A percentile compares a stretch with the other conserved stretches of the same genome.
phyloP scores from a whole-genome alignment of 2,329 filamentous ascomycete species.

The Paecilomyces niveus region DNA sequence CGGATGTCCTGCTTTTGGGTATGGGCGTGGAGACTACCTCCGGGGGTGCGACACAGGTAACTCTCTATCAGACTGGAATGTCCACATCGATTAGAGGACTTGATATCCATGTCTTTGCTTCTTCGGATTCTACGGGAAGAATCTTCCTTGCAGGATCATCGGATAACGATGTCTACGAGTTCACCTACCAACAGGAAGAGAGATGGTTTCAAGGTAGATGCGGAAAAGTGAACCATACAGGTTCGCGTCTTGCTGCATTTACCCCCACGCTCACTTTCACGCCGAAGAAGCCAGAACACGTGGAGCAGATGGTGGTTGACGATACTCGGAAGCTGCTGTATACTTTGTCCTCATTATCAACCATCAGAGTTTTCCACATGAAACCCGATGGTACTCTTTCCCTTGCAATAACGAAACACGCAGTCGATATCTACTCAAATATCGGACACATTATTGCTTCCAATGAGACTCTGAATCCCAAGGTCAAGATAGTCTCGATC shows the following conservation, averaged over 20 bases:
- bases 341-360: conserved; percentile 79
- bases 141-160: conserved; percentile 83
- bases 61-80: conserved; percentile 86
- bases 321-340: conserved; percentile 85
- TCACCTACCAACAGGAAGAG: conserved; percentile 95
- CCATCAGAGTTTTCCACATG: conserved; percentile 87
- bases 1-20: conserved; percentile 81
- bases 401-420: conserved; percentile 49
- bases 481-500: conserved; percentile 72
- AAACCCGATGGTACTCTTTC: conserved; percentile 50
- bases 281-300: conserved; percentile 49
- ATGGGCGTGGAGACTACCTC: conserved; percentile 59
- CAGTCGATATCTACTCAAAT: conserved; percentile 53
- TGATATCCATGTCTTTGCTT: conserved; percentile 70
- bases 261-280: conserved; percentile 35
- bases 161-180: conserved; percentile 84
- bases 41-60: conserved; percentile 64
- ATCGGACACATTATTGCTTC: conserved; percentile 77
- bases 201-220: conserved; percentile 90
- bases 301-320: conserved; percentile 77
- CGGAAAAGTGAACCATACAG: conserved; percentile 82
- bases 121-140: conserved; percentile 69
- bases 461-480: conserved; percentile 62
- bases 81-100: conserved; percentile 66
- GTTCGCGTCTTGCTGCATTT: conserved; percentile 60